Evolutionary conservation across 1,139 yeast genomes (phyloP).

Genomic region (Nakaseomyces nivariensis): DNA sequence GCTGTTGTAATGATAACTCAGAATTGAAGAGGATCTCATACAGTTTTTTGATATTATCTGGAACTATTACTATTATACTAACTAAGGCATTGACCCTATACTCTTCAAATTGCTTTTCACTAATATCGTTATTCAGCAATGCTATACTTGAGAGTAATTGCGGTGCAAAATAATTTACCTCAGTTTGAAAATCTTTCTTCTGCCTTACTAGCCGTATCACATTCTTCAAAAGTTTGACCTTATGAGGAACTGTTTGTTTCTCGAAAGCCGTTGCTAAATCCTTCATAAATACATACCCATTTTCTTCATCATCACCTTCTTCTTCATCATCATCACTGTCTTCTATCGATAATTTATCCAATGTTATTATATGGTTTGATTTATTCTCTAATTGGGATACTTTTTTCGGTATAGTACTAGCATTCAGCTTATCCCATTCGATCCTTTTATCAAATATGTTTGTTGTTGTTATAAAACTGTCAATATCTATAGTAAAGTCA

Average conservation of each 20-base stretch:
- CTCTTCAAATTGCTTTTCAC: conserved; percentile 46
- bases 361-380: neutral
- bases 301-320: conserved; percentile 14
- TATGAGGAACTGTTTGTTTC: conserved; percentile 8
- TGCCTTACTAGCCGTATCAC: conserved; percentile 31
- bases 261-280: conserved; percentile 27
- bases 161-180: conserved; percentile 37
- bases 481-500: conserved; percentile 21
- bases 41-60: conserved; percentile 33
- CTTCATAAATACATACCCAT: conserved; percentile 28
- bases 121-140: conserved; percentile 39
- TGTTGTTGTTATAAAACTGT: conserved; percentile 8
- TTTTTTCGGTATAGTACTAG: neutral
- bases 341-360: conserved; percentile 9
- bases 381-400: neutral
- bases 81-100: conserved; percentile 47
- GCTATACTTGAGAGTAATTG: conserved; percentile 38
- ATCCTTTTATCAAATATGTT: conserved; percentile 8
- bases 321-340: conserved; percentile 21
- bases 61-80: conserved; percentile 43
- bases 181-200: conserved; percentile 28
- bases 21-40: conserved; percentile 42
- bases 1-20: conserved; percentile 58
- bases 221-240: conserved; percentile 19
- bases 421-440: conserved; percentile 10